Percentiles rank a stretch among this genome's conserved stretches.
These are phyloP conservation scores for Rhazya stricta DNA, from an alignment of 257 asterid genomes.

Conservation along the genomic window DNA sequence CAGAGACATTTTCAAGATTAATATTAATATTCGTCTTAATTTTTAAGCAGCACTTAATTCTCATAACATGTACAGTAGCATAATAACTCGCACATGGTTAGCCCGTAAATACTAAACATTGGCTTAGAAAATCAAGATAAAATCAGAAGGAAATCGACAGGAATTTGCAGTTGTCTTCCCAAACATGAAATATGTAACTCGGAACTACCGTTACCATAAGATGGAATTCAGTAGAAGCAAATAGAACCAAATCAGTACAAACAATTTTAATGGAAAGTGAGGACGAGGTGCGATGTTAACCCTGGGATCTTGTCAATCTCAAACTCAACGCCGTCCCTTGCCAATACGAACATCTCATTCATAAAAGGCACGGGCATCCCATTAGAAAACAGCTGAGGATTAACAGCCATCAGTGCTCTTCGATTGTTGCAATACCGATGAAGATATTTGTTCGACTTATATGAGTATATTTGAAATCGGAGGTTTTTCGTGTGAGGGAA, in stretches of 20 bases:
- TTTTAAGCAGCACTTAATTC: too few species aligned
- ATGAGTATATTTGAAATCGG: too few species aligned
- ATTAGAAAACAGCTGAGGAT: constrained; percentile 79
- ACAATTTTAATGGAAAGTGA: not conserved
- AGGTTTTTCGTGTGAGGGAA: too few species aligned
- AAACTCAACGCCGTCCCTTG: constrained; percentile 85
- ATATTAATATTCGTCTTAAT: too few species aligned
- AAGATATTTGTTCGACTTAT: not conserved
- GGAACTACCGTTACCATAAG: not conserved
- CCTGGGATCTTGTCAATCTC: constrained; percentile 89
- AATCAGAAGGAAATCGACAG: not conserved
- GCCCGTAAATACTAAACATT: too few species aligned
- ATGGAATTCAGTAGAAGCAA: not conserved
- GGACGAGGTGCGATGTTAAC: constrained; percentile 18
- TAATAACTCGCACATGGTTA: too few species aligned
- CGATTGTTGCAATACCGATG: not conserved
- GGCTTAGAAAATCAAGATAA: too few species aligned
- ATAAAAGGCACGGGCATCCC: constrained; percentile 91
- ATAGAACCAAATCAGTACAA: not conserved
- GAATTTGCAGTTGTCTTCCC: not conserved
- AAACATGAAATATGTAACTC: not conserved
- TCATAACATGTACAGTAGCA: too few species aligned
- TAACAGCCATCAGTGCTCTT: constrained; percentile 53
- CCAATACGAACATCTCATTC: constrained; percentile 77
- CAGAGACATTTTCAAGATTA: too few species aligned